Evolutionary conservation across 495 filamentous ascomycete genomes (phyloP), one percentile per base, ranked within the genome.

Genomic region (Penicillium dipodomyicola): DNA sequence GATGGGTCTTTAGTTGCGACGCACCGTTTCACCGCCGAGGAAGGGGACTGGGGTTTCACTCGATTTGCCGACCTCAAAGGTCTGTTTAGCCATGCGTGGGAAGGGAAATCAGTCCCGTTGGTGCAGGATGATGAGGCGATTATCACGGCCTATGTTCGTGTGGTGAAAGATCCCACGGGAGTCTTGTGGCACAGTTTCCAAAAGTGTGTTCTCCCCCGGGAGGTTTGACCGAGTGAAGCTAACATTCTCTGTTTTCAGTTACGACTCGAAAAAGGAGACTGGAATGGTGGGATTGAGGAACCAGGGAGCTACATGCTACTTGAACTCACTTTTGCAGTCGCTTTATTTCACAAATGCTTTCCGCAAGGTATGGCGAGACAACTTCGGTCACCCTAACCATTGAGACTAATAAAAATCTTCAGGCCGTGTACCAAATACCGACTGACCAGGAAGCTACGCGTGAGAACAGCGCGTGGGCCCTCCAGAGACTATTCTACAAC

Each of bases 41-140:
- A 99, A 73, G 90, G 90, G n/a, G 94, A 99, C 63, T 99, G 94
- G 94, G 94, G 94, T 1, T 99, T 99, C 65, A 97, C 95, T 5
- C 74, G 91, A 50, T 99, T 97, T 67, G 84, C 87, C 20, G 92
- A 97, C 63, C 74, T 95, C 46, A 82, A 90, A 30, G 87, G 84
- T 64, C 84, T 97, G 64, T 96, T 96, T 67, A 84, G 80, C 52
- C 68, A 81, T 20, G 76, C 80, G 6, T 95, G 84, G 82, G 84
- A 92, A 48, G 80, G 83, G 33, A 78, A 74, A 59, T 80, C 78
- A 9, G 81, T 86, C 37, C 89, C 89, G n/a, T 80, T 99, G 57
- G 85, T 96, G 12, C 92, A 97, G 71, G 87, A 92, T 64, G 90
- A 96, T 47, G 79, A 82, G 29, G 90, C 87, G 47, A 93, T 89